Conservation (phyloP, 441 rosid genomes). For the Mallotus japonicus region DNA sequence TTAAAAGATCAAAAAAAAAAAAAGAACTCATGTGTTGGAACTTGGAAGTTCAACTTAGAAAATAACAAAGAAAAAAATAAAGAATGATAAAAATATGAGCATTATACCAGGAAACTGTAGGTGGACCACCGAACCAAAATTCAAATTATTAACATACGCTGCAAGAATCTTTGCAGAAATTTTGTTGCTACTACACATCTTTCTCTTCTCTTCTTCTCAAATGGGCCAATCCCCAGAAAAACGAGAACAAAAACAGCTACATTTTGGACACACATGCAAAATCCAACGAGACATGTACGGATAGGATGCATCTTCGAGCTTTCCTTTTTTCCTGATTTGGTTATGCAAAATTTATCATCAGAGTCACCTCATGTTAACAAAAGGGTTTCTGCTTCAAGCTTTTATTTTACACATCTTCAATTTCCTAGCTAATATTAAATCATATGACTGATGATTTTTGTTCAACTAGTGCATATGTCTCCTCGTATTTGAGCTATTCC, state of each 20-base stretch:
- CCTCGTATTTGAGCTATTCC: constrained; percentile 24
- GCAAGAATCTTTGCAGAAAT: constrained; percentile 48
- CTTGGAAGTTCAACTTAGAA: background rate
- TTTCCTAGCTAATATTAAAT: no score
- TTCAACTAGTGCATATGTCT: constrained; percentile 15
- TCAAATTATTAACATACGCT: constrained; percentile 25
- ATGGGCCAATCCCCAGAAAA: constrained; percentile 18
- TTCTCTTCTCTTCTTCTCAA: constrained; percentile 6
- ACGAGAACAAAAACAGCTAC: constrained; percentile 7
- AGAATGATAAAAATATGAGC: background rate
- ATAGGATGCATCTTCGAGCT: background rate
- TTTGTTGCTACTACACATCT: constrained; percentile 19
- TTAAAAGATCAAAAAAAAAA: no score
- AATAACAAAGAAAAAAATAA: no score
- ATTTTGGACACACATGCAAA: constrained; percentile 21
- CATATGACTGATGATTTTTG: background rate
- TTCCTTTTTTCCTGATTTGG: constrained; percentile 34
- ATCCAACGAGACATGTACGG: constrained; percentile 6
- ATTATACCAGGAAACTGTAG: constrained; percentile 24
- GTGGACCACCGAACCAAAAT: constrained; percentile 36
- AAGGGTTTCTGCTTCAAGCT: constrained; percentile 12
- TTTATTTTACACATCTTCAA: background rate
- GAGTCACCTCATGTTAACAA: background rate
- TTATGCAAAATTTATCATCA: constrained; percentile 9
- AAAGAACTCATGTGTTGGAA: background rate